phyloP scores from a whole-genome alignment of 352 stramenopile genomes.

The Albugo laibachii region DNA sequence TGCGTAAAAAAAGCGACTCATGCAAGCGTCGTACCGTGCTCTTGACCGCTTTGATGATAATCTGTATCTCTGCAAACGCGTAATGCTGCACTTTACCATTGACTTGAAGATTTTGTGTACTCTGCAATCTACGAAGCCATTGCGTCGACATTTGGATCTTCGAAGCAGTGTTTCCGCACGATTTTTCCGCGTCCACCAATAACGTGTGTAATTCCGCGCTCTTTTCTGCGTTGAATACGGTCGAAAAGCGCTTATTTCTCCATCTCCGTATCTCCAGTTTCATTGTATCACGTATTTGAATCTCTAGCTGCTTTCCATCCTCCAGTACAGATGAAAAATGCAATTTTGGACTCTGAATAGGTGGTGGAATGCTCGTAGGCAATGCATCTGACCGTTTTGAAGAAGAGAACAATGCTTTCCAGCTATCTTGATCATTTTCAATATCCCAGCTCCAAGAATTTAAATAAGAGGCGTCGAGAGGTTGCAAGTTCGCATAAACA shows the following conservation, averaged over 20 bases:
- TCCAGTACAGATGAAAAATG: no score
- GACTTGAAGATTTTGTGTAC: conserved; percentile 18
- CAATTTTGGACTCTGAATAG: no score
- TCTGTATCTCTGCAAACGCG: conserved; percentile 73
- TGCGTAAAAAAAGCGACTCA: conserved; percentile 4
- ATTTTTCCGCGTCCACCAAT: conserved; percentile 24
- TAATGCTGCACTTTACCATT: conserved; percentile 71
- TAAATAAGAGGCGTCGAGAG: conserved; percentile 10
- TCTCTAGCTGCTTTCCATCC: conserved; percentile 28
- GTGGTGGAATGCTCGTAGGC: no score
- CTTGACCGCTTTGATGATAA: conserved; percentile 63
- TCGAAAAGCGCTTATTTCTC: conserved; percentile 63
- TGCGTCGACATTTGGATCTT: no score
- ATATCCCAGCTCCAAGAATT: conserved; percentile 71
- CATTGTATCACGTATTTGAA: conserved; percentile 54
- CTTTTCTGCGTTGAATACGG: conserved; percentile 68
- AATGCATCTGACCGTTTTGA: background rate
- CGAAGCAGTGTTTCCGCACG: background rate
- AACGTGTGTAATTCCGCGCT: no score
- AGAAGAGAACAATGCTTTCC: conserved; percentile 67
- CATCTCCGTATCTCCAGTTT: conserved; percentile 78
- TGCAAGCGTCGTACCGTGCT: conserved; percentile 28
- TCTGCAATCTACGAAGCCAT: conserved; percentile 13
- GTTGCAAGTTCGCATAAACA: conserved; percentile 80
- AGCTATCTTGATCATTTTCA: conserved; percentile 48